Base-by-base conservation (phyloP, 1,284 basidiomycete species). In the Schizophyllum amplum region DNA sequence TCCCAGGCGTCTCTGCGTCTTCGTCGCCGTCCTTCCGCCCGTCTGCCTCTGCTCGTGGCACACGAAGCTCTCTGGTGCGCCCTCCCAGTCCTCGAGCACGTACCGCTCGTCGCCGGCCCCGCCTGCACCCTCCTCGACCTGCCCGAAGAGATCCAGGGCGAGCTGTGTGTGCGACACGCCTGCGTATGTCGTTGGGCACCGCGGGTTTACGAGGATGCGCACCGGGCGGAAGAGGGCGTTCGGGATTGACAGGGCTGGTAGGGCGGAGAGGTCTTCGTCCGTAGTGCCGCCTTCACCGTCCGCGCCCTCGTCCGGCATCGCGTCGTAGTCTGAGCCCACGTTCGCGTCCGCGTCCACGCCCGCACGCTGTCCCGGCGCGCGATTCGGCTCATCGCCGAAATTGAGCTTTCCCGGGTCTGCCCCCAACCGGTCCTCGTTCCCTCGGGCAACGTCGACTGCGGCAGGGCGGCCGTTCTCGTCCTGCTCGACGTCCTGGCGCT, bases 1-100 rank as follows among this genome's bases (percentile, higher is more conserved):
- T 20, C 86, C 85, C 7, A 95, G 80, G 61, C 94, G 73, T 62
- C 94, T 75, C 69, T 96, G 94, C 22, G 88, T 92, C 74, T 97
- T 97, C 4, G 90, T 85, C 13, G 94, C 93, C 57, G 90, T 86
- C 57, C 94, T 77, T n/a, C 94, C 94, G 24, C 92, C 91, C 0
- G 90, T 92, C 73, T 86, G 86, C 85, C 81, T 79, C 77, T 97
- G 94, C 70, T 98, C 94, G 73, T 97, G 94, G 68, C 94, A 98
- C 4, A 97, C 93, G 73, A 96, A 98, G 61, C 87, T 91, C 69
- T 95, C 92, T 0, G 94, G 94, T 2, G 94, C 92, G 24, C 92
- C 90, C 59, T 91, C 87, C 93, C 94, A 97, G 68, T 95, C 92
- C 55, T 94, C 92, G 57, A 97, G 71, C 1, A 90, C 79, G 69